A percentile compares a stretch with the other conserved stretches of the same genome.
These are phyloP conservation scores for Neoboletus magnificus DNA, from an alignment of 768 basidiomycete species.

Conservation along the genomic window DNA sequence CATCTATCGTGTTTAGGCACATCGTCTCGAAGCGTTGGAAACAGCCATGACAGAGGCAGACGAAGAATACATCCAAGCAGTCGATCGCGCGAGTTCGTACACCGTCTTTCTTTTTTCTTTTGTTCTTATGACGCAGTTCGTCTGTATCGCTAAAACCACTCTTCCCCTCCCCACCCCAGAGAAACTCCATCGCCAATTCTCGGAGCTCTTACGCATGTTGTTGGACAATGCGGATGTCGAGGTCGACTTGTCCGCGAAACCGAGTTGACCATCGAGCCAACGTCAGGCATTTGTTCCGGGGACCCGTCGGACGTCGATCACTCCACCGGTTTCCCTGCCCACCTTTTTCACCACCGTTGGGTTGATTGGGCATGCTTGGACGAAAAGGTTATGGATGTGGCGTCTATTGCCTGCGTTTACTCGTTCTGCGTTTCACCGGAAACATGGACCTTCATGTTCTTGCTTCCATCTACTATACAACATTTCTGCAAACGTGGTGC, in stretches of 20 bases:
- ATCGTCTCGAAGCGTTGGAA: slow-evolving; percentile 64
- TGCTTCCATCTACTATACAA: neutral
- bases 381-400: neutral
- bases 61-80: slow-evolving; percentile 68
- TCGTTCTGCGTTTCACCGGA: neutral
- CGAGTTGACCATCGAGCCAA: neutral
- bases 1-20: slow-evolving; percentile 42
- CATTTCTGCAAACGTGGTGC: neutral
- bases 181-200: slow-evolving; percentile 56
- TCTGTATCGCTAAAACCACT: neutral
- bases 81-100: slow-evolving; percentile 72
- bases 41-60: slow-evolving; percentile 70
- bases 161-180: slow-evolving; percentile 35
- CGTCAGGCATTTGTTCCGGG: neutral
- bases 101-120: neutral
- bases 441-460: neutral
- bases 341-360: neutral
- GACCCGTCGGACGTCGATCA: neutral
- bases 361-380: neutral
- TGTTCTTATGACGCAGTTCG: too few species aligned
- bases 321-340: neutral
- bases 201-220: slow-evolving; percentile 55
- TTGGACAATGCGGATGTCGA: slow-evolving; percentile 49
- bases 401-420: neutral
- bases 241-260: slow-evolving; percentile 16